Base-by-base conservation (phyloP, 1,139 yeast species). In the Magnusiomyces paraingens region DNA sequence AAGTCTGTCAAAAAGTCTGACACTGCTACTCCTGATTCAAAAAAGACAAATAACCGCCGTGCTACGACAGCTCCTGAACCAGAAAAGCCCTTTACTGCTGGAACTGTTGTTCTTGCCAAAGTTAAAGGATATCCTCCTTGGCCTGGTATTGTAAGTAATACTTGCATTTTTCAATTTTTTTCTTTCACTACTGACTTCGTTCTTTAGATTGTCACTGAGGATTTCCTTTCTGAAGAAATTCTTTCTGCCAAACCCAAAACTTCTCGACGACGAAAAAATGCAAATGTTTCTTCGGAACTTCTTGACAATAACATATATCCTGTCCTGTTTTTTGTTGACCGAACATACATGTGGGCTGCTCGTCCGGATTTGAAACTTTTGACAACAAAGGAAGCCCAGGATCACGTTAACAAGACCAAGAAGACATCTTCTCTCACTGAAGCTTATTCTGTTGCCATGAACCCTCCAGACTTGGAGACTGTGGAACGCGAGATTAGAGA, bases 361-460 rank as follows among this genome's bases (percentile, higher is more conserved):
- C 67, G 5, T 20, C 38, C 36, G 11, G 52, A 52, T 42, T 20
- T 52, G 43, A 32, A 49, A 32, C 49, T 41, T 2, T 42, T 46
- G 32, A 45, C 51, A 12, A n/a, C 38, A 10, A 43, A 43, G 4
- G 55, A 39, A 11, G 55, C 52, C 32, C 49, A 18, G 15, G 46
- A 35, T 8, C 22, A 20, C 21, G 22, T 51, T 12, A 29, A 38
- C 38, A 40, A 46, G 15, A 22, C 36, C 8, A 45, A 53, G 40
- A 48, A 50, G 44, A 18, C 42, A 3, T 43, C 38, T 26, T 66
- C 36, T 10, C 42, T 51, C 83, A 32, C 65, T 5, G 80, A 78
- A 52, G 83, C 87, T 1, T 84, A 80, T 36, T 70, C 74, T 77
- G 76, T 62, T 75, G 73, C 74, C 2, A 57, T 63, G 2, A 63